phyloP scores from a whole-genome alignment of 192 early-diverging fungal genomes.

The Gigaspora rosea region DNA sequence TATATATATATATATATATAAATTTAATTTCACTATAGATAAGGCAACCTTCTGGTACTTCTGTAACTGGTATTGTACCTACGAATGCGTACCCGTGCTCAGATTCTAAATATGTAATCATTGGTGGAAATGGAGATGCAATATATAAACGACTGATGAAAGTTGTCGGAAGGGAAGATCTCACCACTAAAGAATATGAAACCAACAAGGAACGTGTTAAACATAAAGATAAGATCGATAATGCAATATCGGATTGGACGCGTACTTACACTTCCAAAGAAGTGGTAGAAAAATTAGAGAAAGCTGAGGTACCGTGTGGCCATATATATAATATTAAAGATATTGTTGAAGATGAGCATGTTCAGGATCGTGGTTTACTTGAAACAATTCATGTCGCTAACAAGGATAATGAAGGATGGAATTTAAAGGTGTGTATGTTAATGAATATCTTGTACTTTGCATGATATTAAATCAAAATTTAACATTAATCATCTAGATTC shows the following conservation, averaged over 20 bases:
- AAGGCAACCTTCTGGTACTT: constrained; percentile 54
- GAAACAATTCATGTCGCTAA: constrained; percentile 41
- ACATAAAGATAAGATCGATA: constrained; percentile 43
- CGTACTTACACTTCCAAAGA: constrained; percentile 37
- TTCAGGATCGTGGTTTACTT: constrained; percentile 47
- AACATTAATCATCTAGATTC: constrained; percentile 28
- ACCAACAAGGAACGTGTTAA: constrained; percentile 50
- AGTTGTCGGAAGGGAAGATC: constrained; percentile 45
- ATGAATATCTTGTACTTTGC: background rate
- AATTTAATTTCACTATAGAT: constrained; percentile 25
- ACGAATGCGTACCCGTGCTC: constrained; percentile 49
- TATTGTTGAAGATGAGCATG: constrained; percentile 50
- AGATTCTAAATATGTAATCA: constrained; percentile 52
- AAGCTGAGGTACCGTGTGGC: constrained; percentile 50
- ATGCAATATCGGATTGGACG: constrained; percentile 49
- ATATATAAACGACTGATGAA: constrained; percentile 52
- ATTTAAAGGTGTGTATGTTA: constrained; percentile 38
- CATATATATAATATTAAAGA: constrained; percentile 53
- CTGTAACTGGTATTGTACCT: constrained; percentile 54
- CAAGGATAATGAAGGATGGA: constrained; percentile 43
- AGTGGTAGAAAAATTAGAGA: constrained; percentile 37
- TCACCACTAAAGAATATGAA: constrained; percentile 45
- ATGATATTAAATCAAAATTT: background rate
- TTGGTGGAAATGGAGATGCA: constrained; percentile 53
- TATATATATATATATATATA: background rate